Conservation (phyloP, 805 yeast species). For the Phaffomyces thermotolerans region DNA sequence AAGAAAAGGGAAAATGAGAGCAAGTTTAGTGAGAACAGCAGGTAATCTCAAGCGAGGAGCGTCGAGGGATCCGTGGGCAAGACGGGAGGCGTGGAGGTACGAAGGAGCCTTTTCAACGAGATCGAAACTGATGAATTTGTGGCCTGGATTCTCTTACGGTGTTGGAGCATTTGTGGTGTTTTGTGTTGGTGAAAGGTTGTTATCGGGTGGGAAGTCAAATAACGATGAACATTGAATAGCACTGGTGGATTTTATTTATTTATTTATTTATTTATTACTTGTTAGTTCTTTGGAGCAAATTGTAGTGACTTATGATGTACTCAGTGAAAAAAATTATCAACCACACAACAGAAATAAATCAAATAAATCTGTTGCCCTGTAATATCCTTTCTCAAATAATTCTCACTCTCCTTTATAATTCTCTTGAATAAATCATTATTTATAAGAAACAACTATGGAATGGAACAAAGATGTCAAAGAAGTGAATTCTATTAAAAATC, state of each 20-base stretch:
- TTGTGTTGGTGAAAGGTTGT: constrained; percentile 32
- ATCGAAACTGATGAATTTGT: constrained; percentile 60
- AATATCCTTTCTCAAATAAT: too few relatives aligned
- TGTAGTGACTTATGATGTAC: too few relatives aligned
- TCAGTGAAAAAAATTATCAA: too few relatives aligned
- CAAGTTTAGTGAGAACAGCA: constrained; percentile 11
- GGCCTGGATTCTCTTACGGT: constrained; percentile 80
- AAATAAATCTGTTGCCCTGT: too few relatives aligned
- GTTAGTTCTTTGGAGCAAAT: too few relatives aligned
- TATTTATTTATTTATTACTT: background rate
- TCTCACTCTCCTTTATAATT: too few relatives aligned
- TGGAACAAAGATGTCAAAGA: too few relatives aligned
- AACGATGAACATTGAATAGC: constrained; percentile 2
- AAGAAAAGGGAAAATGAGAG: constrained; percentile 12
- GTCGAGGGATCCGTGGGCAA: constrained; percentile 40
- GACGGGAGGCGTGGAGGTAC: constrained; percentile 86
- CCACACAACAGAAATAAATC: too few relatives aligned
- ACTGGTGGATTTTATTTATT: background rate
- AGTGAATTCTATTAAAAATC: too few relatives aligned
- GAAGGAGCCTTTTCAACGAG: constrained; percentile 71
- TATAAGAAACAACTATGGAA: too few relatives aligned
- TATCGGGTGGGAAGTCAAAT: constrained; percentile 10
- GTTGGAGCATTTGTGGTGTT: constrained; percentile 66
- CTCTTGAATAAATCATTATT: too few relatives aligned
- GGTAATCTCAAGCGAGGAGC: background rate